phyloP scores from a whole-genome alignment of 441 rosid genomes.

The Breynia disticha region DNA sequence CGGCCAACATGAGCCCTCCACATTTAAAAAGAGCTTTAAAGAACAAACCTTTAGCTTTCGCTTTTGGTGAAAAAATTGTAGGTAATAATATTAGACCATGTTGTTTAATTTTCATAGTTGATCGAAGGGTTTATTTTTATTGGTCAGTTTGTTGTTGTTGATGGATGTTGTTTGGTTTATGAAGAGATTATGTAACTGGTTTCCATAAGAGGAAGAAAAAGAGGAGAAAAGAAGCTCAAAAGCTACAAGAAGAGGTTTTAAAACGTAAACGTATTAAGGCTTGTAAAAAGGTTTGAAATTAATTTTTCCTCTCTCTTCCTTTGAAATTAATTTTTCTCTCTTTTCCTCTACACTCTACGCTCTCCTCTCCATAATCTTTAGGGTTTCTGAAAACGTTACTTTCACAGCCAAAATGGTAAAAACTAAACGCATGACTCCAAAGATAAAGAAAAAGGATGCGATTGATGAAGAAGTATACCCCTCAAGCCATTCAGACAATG shows the following conservation, averaged over 20 bases:
- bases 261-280: slow-evolving; percentile 60
- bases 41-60: slow-evolving; percentile 64
- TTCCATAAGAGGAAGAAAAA: slow-evolving; percentile 99
- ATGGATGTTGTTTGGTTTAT: slow-evolving; percentile 6
- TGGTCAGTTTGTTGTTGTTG: background rate
- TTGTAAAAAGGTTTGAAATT: slow-evolving; percentile 68
- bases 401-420: too few relatives aligned
- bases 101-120: background rate
- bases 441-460: too few relatives aligned
- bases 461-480: too few relatives aligned
- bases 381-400: too few relatives aligned
- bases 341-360: too few relatives aligned
- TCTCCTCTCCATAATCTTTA: too few relatives aligned
- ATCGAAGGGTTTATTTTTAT: background rate
- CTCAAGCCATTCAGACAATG: too few relatives aligned
- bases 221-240: slow-evolving; percentile 78
- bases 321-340: too few relatives aligned
- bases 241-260: slow-evolving; percentile 52
- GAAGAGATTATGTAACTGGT: slow-evolving; percentile 85
- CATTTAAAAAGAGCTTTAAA: slow-evolving; percentile 64
- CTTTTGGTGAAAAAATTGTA: slow-evolving; percentile 81
- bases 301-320: too few relatives aligned
- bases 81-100: too few relatives aligned
- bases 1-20: slow-evolving; percentile 32
- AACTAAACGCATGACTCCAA: too few relatives aligned